Base-by-base conservation (phyloP, 192 early-diverging fungal genomes). In the Coemansia sp. region DNA sequence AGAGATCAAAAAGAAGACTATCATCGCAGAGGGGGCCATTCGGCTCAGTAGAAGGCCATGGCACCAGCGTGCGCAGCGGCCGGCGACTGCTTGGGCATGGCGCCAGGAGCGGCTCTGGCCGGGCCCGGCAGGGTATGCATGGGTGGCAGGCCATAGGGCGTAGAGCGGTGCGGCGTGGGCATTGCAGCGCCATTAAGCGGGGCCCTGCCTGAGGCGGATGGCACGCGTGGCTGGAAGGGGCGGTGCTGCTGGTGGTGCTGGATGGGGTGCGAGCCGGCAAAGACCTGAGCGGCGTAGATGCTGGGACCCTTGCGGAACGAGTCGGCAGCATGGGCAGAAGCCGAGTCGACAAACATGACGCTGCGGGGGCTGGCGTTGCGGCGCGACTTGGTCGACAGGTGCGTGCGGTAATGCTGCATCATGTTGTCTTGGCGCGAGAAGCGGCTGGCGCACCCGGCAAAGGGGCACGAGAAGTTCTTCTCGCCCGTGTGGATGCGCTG, bases 401-500 rank as follows among this genome's bases (percentile, higher is more conserved):
- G 93, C 8, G 92, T 92, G 50, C 91, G 90, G 73, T 91, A 92
- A 71, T 94, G 93, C 65, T 94, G 93, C 89, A 91, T 92, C 91
- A 93, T 93, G 74, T 94, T 92, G 80, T 94, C 93, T 41, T 92
- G 91, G 58, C 93, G 84, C 41, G 92, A 92, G 53, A 94, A 94
- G 70, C 88, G 86, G 67, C 88, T 90, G 24, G 80, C 79, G 74
- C 93, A 94, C 9, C 88, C 91, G 1, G 87, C 84, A 72, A 88
- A 86, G 13, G 87, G 72, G 69, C 93, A 95, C 0, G 79, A 44
- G 73, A 90, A 93, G 76, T 91, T 90, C 75, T 92, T 92, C 76
- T 92, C 92, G n/a, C 92, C 92, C 0, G 89, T 92, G 76, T 95
- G 93, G 52, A 95, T 90, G 36, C 93, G 86, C 72, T 90, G 87